phyloP scores from a whole-genome alignment of 2,329 filamentous ascomycete genomes.

The Colletotrichum filicis region DNA sequence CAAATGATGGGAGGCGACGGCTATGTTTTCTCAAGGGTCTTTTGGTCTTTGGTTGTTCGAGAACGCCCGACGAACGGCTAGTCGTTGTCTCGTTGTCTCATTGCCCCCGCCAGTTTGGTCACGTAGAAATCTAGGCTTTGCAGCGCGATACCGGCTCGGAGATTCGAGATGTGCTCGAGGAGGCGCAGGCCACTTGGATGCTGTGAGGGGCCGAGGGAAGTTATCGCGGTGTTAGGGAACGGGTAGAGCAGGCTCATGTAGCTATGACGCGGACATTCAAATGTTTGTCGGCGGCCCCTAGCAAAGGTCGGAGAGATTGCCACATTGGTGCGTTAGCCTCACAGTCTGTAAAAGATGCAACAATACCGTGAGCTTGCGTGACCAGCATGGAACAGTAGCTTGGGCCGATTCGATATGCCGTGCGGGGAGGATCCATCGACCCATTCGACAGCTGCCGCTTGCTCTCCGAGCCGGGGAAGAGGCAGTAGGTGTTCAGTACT shows the following conservation, averaged over 20 bases:
- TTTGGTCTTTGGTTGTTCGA: conserved; percentile 2
- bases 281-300: neutral
- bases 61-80: neutral
- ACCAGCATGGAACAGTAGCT: conserved; percentile 26
- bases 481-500: neutral
- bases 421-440: conserved; percentile 21
- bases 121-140: neutral
- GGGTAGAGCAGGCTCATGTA: neutral
- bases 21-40: neutral
- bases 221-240: neutral
- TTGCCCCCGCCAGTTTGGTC: neutral
- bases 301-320: conserved; percentile 2
- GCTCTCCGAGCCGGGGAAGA: neutral
- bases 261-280: conserved; percentile 30
- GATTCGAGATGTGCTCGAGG: neutral
- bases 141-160: neutral
- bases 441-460: neutral
- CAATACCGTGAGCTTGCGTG: conserved; percentile 30
- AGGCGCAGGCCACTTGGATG: neutral
- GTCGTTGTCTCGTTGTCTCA: neutral
- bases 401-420: conserved; percentile 18
- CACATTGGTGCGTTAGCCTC: conserved; percentile 12
- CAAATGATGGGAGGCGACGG: conserved; percentile 9
- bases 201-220: neutral
- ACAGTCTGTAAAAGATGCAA: conserved; percentile 31